Percentiles rank a stretch among this genome's conserved stretches.
Conservation (phyloP, 2,329 filamentous ascomycete genomes). For the Metarhizium robertsii region DNA sequence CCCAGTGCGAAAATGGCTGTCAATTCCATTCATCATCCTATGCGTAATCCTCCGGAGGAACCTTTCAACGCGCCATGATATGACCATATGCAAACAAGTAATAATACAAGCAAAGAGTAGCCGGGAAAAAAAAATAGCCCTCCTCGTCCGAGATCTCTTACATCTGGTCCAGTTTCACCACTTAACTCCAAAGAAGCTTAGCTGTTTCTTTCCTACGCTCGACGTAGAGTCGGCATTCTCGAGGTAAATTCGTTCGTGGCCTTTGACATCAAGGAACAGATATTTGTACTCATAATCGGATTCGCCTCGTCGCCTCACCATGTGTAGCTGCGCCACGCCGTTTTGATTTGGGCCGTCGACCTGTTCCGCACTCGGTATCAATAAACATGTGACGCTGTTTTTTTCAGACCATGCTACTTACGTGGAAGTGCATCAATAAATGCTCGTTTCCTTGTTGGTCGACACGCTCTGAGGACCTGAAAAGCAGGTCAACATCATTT, state of each 20-base stretch:
- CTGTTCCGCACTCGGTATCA: slow-evolving; percentile 24
- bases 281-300: slow-evolving; percentile 69
- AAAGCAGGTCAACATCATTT: not conserved
- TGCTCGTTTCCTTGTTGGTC: slow-evolving; percentile 73
- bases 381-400: not conserved
- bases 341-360: slow-evolving; percentile 68
- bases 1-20: no score
- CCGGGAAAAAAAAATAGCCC: not conserved
- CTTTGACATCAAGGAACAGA: slow-evolving; percentile 71
- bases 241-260: slow-evolving; percentile 55
- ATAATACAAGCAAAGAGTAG: not conserved
- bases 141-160: not conserved
- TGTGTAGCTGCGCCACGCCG: slow-evolving; percentile 68
- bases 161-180: slow-evolving; percentile 28
- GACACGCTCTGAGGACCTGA: slow-evolving; percentile 55
- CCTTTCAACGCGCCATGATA: not conserved
- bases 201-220: slow-evolving; percentile 29
- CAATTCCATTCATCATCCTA: not conserved
- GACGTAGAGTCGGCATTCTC: slow-evolving; percentile 45
- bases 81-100: not conserved
- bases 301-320: slow-evolving; percentile 58
- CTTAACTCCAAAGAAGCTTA: slow-evolving; percentile 53
- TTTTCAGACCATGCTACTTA: slow-evolving; percentile 26
- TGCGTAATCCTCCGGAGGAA: not conserved
- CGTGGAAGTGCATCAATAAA: slow-evolving; percentile 76